Evolutionary conservation across 2,329 filamentous ascomycete species (phyloP).

Genomic region (Beauveria sp.): DNA sequence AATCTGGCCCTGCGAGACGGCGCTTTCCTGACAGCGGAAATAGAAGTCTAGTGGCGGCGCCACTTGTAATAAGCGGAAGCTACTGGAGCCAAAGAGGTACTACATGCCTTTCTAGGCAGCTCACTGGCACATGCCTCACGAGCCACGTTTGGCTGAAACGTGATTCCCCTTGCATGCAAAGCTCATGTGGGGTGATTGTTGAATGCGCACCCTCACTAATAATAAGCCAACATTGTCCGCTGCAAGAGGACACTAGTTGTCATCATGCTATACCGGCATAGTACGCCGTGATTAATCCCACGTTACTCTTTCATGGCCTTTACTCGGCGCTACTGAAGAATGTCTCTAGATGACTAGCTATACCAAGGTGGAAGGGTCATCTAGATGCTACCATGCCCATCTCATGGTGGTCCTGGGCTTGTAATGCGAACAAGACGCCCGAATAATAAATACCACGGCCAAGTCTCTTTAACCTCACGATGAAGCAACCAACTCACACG

Average conservation of each 20-base stretch:
- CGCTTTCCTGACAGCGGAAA: not conserved
- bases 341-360: not conserved
- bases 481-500: not conserved
- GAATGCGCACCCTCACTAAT: not conserved
- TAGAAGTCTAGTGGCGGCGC: not conserved
- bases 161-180: slow-evolving; percentile 2
- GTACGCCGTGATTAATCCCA: not conserved
- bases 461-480: not conserved
- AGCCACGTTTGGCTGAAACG: slow-evolving; percentile 4
- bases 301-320: slow-evolving; percentile 3
- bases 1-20: not conserved
- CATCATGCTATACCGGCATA: not conserved
- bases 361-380: not conserved
- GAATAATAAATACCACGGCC: not conserved
- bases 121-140: slow-evolving; percentile 4
- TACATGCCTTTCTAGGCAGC: slow-evolving; percentile 10
- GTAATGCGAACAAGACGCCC: not conserved
- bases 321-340: not conserved
- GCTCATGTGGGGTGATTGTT: not conserved
- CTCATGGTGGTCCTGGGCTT: not conserved
- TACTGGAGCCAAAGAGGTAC: not conserved
- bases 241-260: not conserved
- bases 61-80: slow-evolving; percentile 2
- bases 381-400: not conserved
- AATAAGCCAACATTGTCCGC: not conserved